Base-by-base conservation (phyloP, 2,329 filamentous ascomycete genomes). In the Alternaria sp. region DNA sequence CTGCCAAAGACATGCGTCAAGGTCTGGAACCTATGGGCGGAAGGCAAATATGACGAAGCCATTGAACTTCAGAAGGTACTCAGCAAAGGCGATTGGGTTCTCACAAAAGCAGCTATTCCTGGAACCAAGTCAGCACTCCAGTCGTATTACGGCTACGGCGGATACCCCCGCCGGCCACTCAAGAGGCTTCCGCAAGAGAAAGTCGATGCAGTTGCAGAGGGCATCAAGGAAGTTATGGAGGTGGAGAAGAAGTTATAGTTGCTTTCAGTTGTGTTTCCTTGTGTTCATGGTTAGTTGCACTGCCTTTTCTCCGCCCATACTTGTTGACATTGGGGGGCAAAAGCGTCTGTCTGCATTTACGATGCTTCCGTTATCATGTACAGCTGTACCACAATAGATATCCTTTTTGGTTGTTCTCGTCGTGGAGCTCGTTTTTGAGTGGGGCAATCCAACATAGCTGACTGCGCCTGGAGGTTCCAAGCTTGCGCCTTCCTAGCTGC, bases 81-180 rank as follows among this genome's bases (percentile, higher is more conserved):
- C 65, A 90, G 90, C 73, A 89, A 89, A 75, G 90, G 90, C 30
- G 93, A 96, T 80, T 96, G 92, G 92, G 89, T 90, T 46, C 83
- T 95, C 58, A 96, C 93, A 65, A 93, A 93, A 82, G 86, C 90
- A 0, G 91, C 91, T 49, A 93, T 96, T 72, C 90, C 93, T 1
- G 93, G 92, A n/a, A 96, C 93, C 21, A 96, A 96, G 85, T 88
- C 87, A 69, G 92, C 91, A 11, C 89, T 96, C 71, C 89, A 96
- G 83, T 88, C 84, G 69, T 93, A 93, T 79, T 93, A 88, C 76
- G 92, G 92, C 52, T 96, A 96, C 77, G 93, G 93, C 26, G 91
- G 91, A 4, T 88, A 89, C 77, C 91, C 92, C 6, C 87, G 93
- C 64, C 85, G 86, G 72, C 93, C 93, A 56, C 85, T 94, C 69